A percentile compares a stretch with the other conserved stretches of the same genome.
Conservation (phyloP, 2,329 filamentous ascomycete species). For the Eutypa lata region DNA sequence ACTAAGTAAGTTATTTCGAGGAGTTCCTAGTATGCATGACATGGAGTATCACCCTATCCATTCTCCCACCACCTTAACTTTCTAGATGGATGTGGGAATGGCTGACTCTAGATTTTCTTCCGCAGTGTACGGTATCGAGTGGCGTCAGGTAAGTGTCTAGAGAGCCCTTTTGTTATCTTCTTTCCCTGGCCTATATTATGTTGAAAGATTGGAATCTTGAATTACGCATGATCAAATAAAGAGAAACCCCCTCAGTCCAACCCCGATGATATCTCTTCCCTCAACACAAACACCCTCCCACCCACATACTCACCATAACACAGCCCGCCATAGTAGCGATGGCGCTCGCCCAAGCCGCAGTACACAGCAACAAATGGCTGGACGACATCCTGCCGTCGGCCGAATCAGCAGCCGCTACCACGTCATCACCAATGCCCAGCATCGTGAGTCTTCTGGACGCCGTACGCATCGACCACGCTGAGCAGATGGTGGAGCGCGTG, state of each 20-base stretch:
- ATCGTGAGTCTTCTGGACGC: slow-evolving; percentile 62
- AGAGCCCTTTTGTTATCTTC: too few species aligned
- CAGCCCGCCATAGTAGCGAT: slow-evolving; percentile 81
- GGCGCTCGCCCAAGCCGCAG: slow-evolving; percentile 71
- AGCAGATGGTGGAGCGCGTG: slow-evolving; percentile 39
- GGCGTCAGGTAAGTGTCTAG: slow-evolving; percentile 34
- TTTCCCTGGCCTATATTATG: too few species aligned
- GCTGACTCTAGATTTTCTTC: neutral
- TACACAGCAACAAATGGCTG: slow-evolving; percentile 56
- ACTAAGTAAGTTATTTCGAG: slow-evolving; percentile 40
- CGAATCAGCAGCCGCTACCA: slow-evolving; percentile 42
- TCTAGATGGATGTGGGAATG: neutral
- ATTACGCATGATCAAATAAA: too few species aligned
- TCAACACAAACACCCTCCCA: too few species aligned
- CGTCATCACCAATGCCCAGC: slow-evolving; percentile 30
- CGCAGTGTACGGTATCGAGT: slow-evolving; percentile 74
- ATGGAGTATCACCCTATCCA: too few species aligned
- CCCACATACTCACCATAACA: slow-evolving; percentile 27
- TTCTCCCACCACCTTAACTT: too few species aligned
- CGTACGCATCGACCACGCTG: slow-evolving; percentile 51
- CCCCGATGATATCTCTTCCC: too few species aligned
- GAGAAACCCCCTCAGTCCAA: too few species aligned
- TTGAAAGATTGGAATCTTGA: too few species aligned
- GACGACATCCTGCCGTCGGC: slow-evolving; percentile 49
- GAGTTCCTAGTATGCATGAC: neutral